phyloP scores from a whole-genome alignment of 2,329 filamentous ascomycete species.

The Hortaea werneckii region DNA sequence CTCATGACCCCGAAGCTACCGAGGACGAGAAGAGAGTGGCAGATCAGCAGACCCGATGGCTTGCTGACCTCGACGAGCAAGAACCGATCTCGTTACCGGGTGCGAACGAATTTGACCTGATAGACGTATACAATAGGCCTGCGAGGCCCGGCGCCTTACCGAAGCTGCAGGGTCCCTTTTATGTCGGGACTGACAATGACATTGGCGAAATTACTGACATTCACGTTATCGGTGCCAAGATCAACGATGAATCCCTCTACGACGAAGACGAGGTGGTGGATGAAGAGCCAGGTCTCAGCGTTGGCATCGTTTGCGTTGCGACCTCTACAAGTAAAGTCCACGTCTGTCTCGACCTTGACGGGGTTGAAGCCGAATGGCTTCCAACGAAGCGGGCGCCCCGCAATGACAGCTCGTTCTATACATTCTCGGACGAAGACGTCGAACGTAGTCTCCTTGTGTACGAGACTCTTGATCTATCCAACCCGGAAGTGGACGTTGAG shows the following conservation, averaged over 20 bases:
- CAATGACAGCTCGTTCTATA: not conserved
- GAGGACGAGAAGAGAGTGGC: constrained; percentile 35
- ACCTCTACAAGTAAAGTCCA: constrained; percentile 47
- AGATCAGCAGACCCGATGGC: constrained; percentile 51
- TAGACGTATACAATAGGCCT: constrained; percentile 49
- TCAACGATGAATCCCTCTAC: constrained; percentile 43
- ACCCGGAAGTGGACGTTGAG: constrained; percentile 9
- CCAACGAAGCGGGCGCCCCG: constrained; percentile 29
- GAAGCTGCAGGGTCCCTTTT: constrained; percentile 53
- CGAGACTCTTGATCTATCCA: constrained; percentile 30
- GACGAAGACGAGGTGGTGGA: constrained; percentile 36
- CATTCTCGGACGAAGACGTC: constrained; percentile 8
- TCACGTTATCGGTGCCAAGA: constrained; percentile 44
- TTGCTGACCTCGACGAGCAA: constrained; percentile 45
- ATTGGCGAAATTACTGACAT: constrained; percentile 52
- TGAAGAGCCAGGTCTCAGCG: constrained; percentile 40
- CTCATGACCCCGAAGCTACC: constrained; percentile 30
- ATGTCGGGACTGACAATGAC: constrained; percentile 39
- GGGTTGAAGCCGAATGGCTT: constrained; percentile 54
- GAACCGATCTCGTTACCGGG: constrained; percentile 34
- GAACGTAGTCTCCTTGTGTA: constrained; percentile 27
- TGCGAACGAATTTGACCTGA: constrained; percentile 31
- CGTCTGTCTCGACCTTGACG: constrained; percentile 51
- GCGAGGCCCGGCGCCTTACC: constrained; percentile 45
- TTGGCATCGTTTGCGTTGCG: constrained; percentile 48